Base-by-base conservation (phyloP, 1,284 basidiomycete genomes). In the Heterobasidion annosum region DNA sequence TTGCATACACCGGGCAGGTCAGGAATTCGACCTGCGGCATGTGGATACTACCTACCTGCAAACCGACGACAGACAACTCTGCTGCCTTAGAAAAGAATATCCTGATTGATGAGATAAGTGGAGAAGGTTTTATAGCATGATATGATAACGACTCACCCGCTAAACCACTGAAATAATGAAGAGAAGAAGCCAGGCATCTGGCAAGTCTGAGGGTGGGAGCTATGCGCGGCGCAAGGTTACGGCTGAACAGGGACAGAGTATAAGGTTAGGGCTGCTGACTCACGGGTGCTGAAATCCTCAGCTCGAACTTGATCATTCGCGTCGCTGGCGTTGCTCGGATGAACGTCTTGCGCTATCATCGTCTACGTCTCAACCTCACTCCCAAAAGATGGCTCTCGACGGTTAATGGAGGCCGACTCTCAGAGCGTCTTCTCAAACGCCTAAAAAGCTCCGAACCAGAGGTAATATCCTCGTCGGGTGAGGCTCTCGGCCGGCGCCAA, bases 31-130 rank as follows among this genome's bases (percentile, higher is more conserved):
- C 35, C 12, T 18, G 13, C 34, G 33, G 48, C 40, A 37, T 43
- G 32, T 25, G 6, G 52, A 48, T 44, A 37, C 32, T 34, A 61
- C 68, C 50, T 55, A 89, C 91, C 77, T 98, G 94, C 34, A 98
- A 73, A 40, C 96, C 96, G 47, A 98, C 91, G 33, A 98, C 85
- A 10, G 92, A 91, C 61, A 98, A 88, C 69, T 98, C 96, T 49
- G 94, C 86, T 44, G 88, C 78, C 64, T 93, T 96, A 42, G 91
- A 83, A 73, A 95, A 98, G 79, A 99, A 82, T 67, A 86, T 66
- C 51, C 86, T 88, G 50, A 33, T 43, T 19, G 9, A 12, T 12
- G 9, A 25, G 25, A 18, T 16, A 12, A 7, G 16, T 25, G 37
- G 3, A 40, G 32, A 42, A 18, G 9, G 18, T 19, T 32, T 6